These are phyloP conservation scores for Microthyrium microscopicum DNA, from an alignment of 2,329 filamentous ascomycete species.

Conservation along the genomic window DNA sequence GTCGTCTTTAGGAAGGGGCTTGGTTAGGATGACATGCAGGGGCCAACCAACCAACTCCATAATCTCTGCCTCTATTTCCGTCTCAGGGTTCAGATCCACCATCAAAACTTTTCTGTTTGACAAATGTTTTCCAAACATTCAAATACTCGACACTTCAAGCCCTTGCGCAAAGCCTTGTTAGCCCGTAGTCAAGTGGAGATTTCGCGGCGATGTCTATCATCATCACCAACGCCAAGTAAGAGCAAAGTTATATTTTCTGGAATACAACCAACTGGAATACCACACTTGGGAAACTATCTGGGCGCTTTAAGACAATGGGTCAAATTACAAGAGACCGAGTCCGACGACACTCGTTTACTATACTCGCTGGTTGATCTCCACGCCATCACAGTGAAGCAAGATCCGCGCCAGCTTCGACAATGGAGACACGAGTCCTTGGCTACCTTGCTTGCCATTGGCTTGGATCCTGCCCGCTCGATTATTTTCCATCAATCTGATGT, in stretches of 20 bases:
- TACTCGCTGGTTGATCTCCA: conserved; percentile 90
- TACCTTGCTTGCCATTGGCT: conserved; percentile 64
- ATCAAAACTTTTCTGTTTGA: too few relatives aligned
- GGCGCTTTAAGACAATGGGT: conserved; percentile 83
- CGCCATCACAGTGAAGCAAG: conserved; percentile 67
- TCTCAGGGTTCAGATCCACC: too few relatives aligned
- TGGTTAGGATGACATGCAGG: too few relatives aligned
- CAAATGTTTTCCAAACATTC: too few relatives aligned
- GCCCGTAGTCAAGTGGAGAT: too few relatives aligned
- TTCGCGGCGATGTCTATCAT: too few relatives aligned
- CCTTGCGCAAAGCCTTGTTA: too few relatives aligned
- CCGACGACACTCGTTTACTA: conserved; percentile 44
- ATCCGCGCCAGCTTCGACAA: conserved; percentile 41
- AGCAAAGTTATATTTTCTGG: conserved; percentile 57
- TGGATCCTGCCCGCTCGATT: conserved; percentile 58
- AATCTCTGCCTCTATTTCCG: too few relatives aligned
- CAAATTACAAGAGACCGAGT: conserved; percentile 50
- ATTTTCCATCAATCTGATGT: conserved; percentile 75
- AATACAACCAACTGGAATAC: conserved; percentile 89
- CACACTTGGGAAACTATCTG: conserved; percentile 89
- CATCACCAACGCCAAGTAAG: not conserved
- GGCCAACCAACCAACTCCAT: too few relatives aligned
- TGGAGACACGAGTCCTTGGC: conserved; percentile 63
- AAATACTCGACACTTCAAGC: too few relatives aligned
- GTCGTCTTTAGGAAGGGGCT: too few relatives aligned